A percentile compares a stretch with the other conserved stretches of the same genome.
phyloP scores from a whole-genome alignment of 352 stramenopile species.

The Pythium monospermum region DNA sequence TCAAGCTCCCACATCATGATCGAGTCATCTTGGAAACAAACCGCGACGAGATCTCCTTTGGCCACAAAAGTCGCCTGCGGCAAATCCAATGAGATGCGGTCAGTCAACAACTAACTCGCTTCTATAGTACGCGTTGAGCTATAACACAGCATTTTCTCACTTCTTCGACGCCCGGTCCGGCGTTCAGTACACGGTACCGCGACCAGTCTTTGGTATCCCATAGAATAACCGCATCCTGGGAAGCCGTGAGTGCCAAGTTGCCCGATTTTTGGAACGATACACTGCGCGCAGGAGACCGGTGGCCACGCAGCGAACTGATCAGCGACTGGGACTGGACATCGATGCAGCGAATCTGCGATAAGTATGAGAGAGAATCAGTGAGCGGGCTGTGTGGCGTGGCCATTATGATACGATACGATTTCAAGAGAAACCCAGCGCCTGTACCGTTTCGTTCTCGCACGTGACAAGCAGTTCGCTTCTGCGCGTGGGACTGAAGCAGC shows the following conservation, averaged over 20 bases:
- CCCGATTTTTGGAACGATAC: constrained; percentile 71
- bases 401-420: too few species aligned
- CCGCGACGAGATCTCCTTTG: constrained; percentile 57
- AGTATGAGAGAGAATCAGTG: neutral
- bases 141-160: too few species aligned
- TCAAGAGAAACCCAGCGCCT: neutral
- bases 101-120: too few species aligned
- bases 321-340: constrained; percentile 69
- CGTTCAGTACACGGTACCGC: constrained; percentile 74
- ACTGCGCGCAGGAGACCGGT: constrained; percentile 45
- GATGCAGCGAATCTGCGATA: constrained; percentile 51
- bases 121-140: too few species aligned
- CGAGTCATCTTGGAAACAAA: constrained; percentile 79
- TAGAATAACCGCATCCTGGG: constrained; percentile 71
- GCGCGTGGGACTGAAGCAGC: constrained; percentile 63
- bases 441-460: constrained; percentile 78
- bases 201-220: constrained; percentile 86
- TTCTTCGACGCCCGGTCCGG: constrained; percentile 56
- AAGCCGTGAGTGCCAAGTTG: constrained; percentile 68
- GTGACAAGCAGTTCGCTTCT: constrained; percentile 77
- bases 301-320: constrained; percentile 73
- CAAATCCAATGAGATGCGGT: too few species aligned
- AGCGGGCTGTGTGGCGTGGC: too few species aligned
- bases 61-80: constrained; percentile 54
- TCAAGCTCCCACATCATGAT: constrained; percentile 88